These are phyloP conservation scores for Phaeoacremonium minimum DNA, from an alignment of 2,329 filamentous ascomycete species.

Conservation along the genomic window DNA sequence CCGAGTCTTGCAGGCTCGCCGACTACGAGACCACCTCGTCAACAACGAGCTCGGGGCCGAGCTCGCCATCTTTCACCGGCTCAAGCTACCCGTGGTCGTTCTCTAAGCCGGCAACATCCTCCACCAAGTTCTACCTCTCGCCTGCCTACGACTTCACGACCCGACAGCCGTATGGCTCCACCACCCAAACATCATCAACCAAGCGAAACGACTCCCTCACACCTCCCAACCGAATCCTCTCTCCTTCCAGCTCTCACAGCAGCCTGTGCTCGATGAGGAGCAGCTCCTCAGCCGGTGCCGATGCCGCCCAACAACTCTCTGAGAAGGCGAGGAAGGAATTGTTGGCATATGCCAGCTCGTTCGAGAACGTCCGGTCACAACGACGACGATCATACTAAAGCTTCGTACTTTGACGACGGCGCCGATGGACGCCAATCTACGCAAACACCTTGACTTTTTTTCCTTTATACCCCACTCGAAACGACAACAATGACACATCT, in stretches of 20 bases:
- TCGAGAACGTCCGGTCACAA: slow-evolving; percentile 71
- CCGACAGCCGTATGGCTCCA: slow-evolving; percentile 52
- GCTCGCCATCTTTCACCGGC: slow-evolving; percentile 49
- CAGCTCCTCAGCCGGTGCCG: slow-evolving; percentile 47
- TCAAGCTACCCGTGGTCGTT: slow-evolving; percentile 46
- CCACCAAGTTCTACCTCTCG: slow-evolving; percentile 60
- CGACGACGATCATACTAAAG: slow-evolving; percentile 52
- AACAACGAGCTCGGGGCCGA: slow-evolving; percentile 51
- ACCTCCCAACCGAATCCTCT: slow-evolving; percentile 39
- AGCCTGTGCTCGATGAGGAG: slow-evolving; percentile 78
- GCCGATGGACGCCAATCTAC: too few relatives aligned
- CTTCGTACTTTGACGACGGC: too few relatives aligned
- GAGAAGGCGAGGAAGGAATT: slow-evolving; percentile 76
- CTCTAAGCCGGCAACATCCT: slow-evolving; percentile 21
- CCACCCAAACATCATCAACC: slow-evolving; percentile 29
- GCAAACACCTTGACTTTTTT: not conserved
- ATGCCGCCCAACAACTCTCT: slow-evolving; percentile 57
- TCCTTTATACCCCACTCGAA: not conserved
- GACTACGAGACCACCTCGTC: slow-evolving; percentile 73
- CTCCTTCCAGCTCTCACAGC: slow-evolving; percentile 75
- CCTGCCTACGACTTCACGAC: slow-evolving; percentile 73
- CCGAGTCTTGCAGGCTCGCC: slow-evolving; percentile 81
- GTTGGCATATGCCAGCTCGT: slow-evolving; percentile 80
- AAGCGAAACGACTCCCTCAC: slow-evolving; percentile 34
- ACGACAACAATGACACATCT: too few relatives aligned